These are phyloP conservation scores for Hapsidospora chrysogenum DNA, from an alignment of 495 filamentous ascomycete genomes.

Conservation along the genomic window DNA sequence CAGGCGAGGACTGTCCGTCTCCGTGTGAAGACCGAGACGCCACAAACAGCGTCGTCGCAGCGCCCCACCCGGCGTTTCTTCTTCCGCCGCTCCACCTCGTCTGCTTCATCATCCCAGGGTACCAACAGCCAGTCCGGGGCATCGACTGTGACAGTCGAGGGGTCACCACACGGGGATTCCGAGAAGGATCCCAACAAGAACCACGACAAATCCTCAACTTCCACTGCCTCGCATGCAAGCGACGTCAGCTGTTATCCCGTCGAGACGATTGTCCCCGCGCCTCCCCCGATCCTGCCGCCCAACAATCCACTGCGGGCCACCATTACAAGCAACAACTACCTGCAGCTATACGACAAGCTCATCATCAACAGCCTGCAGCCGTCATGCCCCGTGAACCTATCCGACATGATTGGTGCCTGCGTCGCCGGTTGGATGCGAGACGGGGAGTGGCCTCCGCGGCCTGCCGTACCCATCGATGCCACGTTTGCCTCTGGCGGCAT, in stretches of 20 bases:
- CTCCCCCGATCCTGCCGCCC: constrained; percentile 48
- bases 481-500: constrained; percentile 9
- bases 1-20: constrained; percentile 42
- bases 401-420: constrained; percentile 61
- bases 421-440: constrained; percentile 89
- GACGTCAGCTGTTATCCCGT: too few relatives aligned
- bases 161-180: neutral
- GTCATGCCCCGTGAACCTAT: constrained; percentile 70
- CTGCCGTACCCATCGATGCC: constrained; percentile 8
- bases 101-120: constrained; percentile 3
- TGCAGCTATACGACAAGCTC: constrained; percentile 76
- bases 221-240: constrained; percentile 2
- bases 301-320: constrained; percentile 54
- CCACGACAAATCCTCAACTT: constrained; percentile 5
- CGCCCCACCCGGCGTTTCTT: constrained; percentile 13
- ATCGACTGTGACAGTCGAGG: neutral
- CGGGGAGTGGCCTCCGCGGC: constrained; percentile 75
- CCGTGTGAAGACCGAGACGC: constrained; percentile 15
- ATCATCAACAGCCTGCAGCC: constrained; percentile 62
- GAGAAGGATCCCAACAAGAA: constrained; percentile 1
- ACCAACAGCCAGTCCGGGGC: neutral
- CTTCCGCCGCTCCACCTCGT: constrained; percentile 13
- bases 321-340: constrained; percentile 55
- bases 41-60: constrained; percentile 13
- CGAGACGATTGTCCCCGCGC: constrained; percentile 38